These are phyloP conservation scores for Syzygium aqueum DNA, from an alignment of 345 rosid species.

Conservation along the genomic window DNA sequence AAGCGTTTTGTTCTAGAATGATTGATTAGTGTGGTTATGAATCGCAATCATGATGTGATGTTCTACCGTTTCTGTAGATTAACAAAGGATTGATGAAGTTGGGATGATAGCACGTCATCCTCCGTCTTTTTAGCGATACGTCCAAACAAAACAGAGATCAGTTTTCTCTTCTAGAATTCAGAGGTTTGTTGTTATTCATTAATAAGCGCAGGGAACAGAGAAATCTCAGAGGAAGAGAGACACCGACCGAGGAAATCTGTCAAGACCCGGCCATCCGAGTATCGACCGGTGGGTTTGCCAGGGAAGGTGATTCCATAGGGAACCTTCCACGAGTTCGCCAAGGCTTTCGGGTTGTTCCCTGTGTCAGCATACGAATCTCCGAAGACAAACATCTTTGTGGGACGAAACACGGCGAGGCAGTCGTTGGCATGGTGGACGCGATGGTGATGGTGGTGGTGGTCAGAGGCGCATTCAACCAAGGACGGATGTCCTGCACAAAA, in stretches of 20 bases:
- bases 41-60: neutral
- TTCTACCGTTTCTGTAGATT: neutral
- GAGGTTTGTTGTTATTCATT: neutral
- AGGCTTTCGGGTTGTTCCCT: slow-evolving; percentile 30
- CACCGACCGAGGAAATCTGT: slow-evolving; percentile 42
- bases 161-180: neutral
- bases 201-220: neutral
- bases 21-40: neutral
- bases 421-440: neutral
- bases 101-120: neutral
- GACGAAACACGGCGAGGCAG: slow-evolving; percentile 8
- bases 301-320: slow-evolving; percentile 62
- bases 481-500: neutral
- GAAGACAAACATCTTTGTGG: slow-evolving; percentile 50
- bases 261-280: slow-evolving; percentile 49
- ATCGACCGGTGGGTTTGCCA: slow-evolving; percentile 54
- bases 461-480: neutral
- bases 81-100: neutral
- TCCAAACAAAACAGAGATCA: neutral
- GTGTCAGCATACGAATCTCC: slow-evolving; percentile 75
- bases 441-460: neutral
- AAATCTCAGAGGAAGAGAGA: neutral
- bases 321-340: slow-evolving; percentile 31
- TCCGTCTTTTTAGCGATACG: neutral
- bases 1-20: neutral